Evolutionary conservation across 768 basidiomycete genomes (phyloP).

Genomic region (Pulveroboletus ravenelii): DNA sequence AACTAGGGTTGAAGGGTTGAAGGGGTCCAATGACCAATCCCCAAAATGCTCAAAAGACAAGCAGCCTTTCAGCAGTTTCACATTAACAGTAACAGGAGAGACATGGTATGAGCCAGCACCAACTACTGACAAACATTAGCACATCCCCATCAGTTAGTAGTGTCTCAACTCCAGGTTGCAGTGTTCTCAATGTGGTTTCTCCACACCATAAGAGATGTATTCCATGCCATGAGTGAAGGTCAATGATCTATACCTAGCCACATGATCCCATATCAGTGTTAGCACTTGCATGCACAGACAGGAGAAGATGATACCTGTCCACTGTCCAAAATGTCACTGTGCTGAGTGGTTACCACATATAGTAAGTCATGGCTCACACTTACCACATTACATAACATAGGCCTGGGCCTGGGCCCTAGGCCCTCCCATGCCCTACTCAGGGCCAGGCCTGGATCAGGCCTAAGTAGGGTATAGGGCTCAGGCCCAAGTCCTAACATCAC

Average conservation of each 20-base stretch:
- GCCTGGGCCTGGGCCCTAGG: no score
- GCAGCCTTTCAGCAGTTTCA: conserved; percentile 43
- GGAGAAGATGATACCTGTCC: conserved; percentile 48
- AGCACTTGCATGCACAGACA: conserved; percentile 16
- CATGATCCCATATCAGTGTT: conserved; percentile 1
- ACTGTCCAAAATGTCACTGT: conserved; percentile 63
- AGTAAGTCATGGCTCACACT: no score
- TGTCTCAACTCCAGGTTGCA: conserved; percentile 53
- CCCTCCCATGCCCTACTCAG: no score
- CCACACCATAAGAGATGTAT: conserved; percentile 58
- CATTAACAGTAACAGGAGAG: conserved; percentile 55
- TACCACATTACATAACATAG: no score
- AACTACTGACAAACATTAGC: conserved; percentile 73
- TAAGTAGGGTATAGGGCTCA: no score
- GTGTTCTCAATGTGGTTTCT: conserved; percentile 43
- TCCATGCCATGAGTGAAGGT: conserved; percentile 72
- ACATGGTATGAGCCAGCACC: conserved; percentile 58
- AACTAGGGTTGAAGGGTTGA: conserved; percentile 28
- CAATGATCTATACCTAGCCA: conserved; percentile 60
- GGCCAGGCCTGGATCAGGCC: no score
- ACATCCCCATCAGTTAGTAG: conserved; percentile 62
- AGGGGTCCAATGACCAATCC: no score
- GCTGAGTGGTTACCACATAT: no score
- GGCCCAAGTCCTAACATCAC: no score
- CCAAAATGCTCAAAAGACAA: conserved; percentile 17